Conservation (phyloP, 768 basidiomycete genomes). For the Rhodocollybia butyracea region DNA sequence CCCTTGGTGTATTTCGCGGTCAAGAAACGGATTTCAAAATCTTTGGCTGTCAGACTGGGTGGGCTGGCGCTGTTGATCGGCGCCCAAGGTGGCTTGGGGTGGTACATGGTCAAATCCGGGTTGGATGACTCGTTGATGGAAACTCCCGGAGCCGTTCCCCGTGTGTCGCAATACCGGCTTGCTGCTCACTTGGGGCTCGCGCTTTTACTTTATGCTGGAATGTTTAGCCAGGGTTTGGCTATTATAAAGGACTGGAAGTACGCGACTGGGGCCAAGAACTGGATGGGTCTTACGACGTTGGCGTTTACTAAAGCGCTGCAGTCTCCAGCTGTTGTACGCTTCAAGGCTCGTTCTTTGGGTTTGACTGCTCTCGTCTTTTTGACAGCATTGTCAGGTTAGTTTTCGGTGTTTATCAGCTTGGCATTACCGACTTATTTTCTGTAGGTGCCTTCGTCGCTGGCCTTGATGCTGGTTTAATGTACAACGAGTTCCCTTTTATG, state of each 20-base stretch:
- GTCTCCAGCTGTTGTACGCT: conserved; percentile 54
- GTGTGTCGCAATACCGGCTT: conserved; percentile 95
- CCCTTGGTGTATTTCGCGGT: conserved; percentile 80
- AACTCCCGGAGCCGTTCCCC: conserved; percentile 81
- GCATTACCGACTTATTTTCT: background rate
- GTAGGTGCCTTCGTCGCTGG: conserved; percentile 97
- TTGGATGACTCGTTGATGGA: conserved; percentile 80
- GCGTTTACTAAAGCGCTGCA: conserved; percentile 45
- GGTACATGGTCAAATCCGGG: conserved; percentile 99
- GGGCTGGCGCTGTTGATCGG: conserved; percentile 82
- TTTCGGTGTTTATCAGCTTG: background rate
- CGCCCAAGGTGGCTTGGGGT: conserved; percentile 88
- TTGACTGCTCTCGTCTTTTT: conserved; percentile 81
- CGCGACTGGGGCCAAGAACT: conserved; percentile 47
- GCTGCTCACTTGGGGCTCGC: conserved; percentile 95
- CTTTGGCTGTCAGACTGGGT: conserved; percentile 60
- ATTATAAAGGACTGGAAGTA: conserved; percentile 79
- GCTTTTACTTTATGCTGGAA: conserved; percentile 88
- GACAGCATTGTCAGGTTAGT: conserved; percentile 87
- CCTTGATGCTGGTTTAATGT: conserved; percentile 92
- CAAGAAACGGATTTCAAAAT: conserved; percentile 62
- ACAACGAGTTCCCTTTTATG: conserved; percentile 98
- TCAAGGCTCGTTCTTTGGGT: conserved; percentile 55
- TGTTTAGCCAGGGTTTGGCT: conserved; percentile 77
- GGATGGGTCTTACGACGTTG: conserved; percentile 50